Conservation (phyloP, 257 asterid species). For the Ballota nigra region DNA sequence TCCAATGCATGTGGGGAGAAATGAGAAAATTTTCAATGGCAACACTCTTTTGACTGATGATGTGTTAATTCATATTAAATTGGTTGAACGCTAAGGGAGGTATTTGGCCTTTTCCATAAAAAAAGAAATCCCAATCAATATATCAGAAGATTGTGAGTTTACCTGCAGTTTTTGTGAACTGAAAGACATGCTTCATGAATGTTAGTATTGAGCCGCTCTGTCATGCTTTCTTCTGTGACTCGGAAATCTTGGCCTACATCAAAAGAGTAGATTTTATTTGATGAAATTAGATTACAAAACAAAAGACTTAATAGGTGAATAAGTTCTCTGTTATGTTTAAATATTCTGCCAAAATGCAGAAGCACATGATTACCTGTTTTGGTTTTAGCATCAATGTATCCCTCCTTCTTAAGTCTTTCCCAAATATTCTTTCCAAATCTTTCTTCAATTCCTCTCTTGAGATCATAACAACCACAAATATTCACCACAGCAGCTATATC, state of each 20-base stretch:
- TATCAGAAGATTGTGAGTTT: too few species aligned
- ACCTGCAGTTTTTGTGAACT: constrained; percentile 70
- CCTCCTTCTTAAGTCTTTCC: constrained; percentile 66
- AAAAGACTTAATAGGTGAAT: too few species aligned
- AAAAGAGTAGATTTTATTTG: not conserved
- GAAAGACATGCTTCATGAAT: constrained; percentile 78
- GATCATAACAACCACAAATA: constrained; percentile 80
- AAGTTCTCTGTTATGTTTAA: too few species aligned
- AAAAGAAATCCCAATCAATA: too few species aligned
- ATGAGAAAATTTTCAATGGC: too few species aligned
- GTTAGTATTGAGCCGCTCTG: constrained; percentile 68
- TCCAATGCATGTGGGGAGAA: too few species aligned
- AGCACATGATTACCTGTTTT: constrained; percentile 42
- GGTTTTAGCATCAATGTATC: constrained; percentile 57
- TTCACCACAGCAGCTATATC: constrained; percentile 66
- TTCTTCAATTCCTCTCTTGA: constrained; percentile 66
- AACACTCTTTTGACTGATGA: too few species aligned
- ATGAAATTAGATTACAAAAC: too few species aligned
- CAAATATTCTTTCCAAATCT: constrained; percentile 53
- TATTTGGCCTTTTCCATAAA: too few species aligned
- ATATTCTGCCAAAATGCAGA: not conserved
- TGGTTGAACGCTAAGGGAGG: too few species aligned
- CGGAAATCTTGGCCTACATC: constrained; percentile 45
- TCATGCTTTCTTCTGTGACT: constrained; percentile 70
- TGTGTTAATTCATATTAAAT: too few species aligned